Evolutionary conservation across 2,329 filamentous ascomycete genomes (phyloP).

Genomic region (Botryotinia calthae): DNA sequence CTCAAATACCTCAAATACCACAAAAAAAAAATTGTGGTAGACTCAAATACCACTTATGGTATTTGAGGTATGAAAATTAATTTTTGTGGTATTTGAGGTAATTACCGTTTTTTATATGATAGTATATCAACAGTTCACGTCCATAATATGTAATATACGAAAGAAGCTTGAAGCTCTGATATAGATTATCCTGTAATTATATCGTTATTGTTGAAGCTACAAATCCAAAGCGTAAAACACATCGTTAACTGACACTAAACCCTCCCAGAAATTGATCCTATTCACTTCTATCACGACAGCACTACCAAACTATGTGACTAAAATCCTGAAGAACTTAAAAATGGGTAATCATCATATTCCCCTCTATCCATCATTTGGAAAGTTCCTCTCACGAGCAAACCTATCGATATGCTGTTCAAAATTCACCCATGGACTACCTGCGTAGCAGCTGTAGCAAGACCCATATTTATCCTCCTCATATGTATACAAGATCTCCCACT

Average conservation of each 20-base stretch:
- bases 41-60: no score
- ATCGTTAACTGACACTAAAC: neutral
- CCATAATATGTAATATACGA: neutral
- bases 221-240: neutral
- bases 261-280: neutral
- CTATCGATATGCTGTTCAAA: neutral
- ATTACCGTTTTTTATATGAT: no score
- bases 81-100: no score
- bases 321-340: neutral
- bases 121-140: neutral
- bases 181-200: neutral
- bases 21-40: no score
- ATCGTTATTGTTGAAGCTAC: neutral
- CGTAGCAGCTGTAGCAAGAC: fast-evolving
- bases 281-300: neutral
- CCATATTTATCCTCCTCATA: neutral
- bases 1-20: no score
- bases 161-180: neutral
- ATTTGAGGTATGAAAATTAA: no score
- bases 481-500: neutral
- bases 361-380: neutral
- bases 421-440: neutral
- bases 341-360: neutral
- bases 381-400: neutral
- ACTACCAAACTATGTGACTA: neutral